Evolutionary conservation across 2,329 filamentous ascomycete species (phyloP).

Genomic region (Microcyclospora tardicrescens): DNA sequence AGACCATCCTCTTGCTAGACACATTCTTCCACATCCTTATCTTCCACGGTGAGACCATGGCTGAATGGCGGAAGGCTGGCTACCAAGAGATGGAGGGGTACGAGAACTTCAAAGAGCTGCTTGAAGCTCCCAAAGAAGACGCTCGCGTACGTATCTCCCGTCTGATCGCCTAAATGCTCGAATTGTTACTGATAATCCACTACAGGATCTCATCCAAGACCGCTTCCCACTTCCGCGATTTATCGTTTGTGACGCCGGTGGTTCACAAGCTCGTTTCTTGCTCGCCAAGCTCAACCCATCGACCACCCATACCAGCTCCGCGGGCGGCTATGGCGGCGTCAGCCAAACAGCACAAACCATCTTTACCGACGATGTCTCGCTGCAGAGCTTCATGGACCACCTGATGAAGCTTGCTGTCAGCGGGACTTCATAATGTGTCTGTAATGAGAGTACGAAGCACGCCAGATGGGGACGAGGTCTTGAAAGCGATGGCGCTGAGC

Average conservation of each 20-base stretch:
- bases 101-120: constrained; percentile 78
- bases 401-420: constrained; percentile 66
- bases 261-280: constrained; percentile 92
- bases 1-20: constrained; percentile 85
- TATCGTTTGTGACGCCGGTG: constrained; percentile 97
- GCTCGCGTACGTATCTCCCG: constrained; percentile 54
- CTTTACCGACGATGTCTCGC: constrained; percentile 94
- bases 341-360: constrained; percentile 90
- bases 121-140: constrained; percentile 93
- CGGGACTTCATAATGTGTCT: constrained; percentile 13
- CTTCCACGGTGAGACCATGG: constrained; percentile 96
- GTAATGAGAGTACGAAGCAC: no score
- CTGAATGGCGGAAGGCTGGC: constrained; percentile 93
- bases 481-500: no score
- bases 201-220: constrained; percentile 84
- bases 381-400: constrained; percentile 99
- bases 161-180: no score
- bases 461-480: no score
- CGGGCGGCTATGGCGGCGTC: constrained; percentile 74
- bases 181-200: constrained; percentile 3
- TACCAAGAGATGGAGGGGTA: constrained; percentile 98
- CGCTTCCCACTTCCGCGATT: constrained; percentile 97
- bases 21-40: constrained; percentile 99
- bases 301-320: constrained; percentile 82
- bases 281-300: constrained; percentile 95